A percentile compares a stretch with the other conserved stretches of the same genome.
Conservation (phyloP, 2,329 filamentous ascomycete species). For the Xylariaceae sp. region DNA sequence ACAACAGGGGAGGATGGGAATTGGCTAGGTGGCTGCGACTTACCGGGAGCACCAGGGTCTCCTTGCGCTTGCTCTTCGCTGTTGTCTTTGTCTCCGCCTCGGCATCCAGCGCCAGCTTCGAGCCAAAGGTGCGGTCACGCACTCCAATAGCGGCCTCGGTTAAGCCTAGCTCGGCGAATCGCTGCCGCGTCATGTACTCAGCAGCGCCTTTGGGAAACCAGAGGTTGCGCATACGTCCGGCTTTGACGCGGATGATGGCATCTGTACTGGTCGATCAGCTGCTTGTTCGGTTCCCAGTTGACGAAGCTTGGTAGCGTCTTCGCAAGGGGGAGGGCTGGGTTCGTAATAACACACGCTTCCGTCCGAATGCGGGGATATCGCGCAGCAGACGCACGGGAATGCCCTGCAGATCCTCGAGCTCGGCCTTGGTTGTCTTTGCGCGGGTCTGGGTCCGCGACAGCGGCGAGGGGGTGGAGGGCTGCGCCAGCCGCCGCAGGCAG, state of each 20-base stretch:
- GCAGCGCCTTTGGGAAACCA: constrained; percentile 34
- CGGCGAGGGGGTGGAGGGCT: constrained; percentile 22
- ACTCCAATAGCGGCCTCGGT: constrained; percentile 33
- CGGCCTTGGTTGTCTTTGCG: constrained; percentile 36
- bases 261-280: constrained; percentile 21
- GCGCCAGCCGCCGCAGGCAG: constrained; percentile 33
- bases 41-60: constrained; percentile 27
- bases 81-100: constrained; percentile 9
- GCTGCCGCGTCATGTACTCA: constrained; percentile 35
- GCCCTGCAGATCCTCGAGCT: constrained; percentile 37
- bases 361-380: constrained; percentile 40
- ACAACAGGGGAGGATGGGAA: background rate
- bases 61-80: constrained; percentile 26
- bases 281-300: background rate
- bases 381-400: constrained; percentile 43
- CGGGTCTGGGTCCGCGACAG: constrained; percentile 34
- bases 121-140: constrained; percentile 35
- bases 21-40: constrained; percentile 3
- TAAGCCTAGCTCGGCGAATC: constrained; percentile 32
- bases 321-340: background rate
- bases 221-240: constrained; percentile 35
- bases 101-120: constrained; percentile 18
- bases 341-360: constrained; percentile 31
- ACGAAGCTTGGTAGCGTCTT: background rate
- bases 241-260: constrained; percentile 35